Evolutionary conservation across 805 yeast genomes (phyloP), one percentile per base, ranked within the genome.

Genomic region (Sugiyamaella chiloensis): DNA sequence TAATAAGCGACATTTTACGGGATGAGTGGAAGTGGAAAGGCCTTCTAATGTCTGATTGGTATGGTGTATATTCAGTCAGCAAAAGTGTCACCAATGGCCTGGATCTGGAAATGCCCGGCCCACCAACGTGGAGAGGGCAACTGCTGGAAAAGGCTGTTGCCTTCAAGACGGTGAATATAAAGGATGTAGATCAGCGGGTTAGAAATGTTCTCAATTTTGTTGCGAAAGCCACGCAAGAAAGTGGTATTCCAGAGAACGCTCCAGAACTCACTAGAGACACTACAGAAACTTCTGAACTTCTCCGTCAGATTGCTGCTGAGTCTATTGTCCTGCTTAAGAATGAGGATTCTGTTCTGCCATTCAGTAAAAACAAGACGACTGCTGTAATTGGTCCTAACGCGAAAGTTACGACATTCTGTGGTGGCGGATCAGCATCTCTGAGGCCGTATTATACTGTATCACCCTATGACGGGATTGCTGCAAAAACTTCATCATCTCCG

Each of bases 41-140:
- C 37, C 60, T 74, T 31, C 60, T 73, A 29, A 78, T 81, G 80
- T 75, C 81, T 24, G 87, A 81, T 63, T 81, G 86, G 86, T 75
- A 58, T 58, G 87, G 86, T 21, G 70, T 73, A 7, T 79, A 75
- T 60, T 69, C 80, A 12, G 64, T 66, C 30, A 68, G 66, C 36
- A 73, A 69, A 36, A 56, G 81, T 11, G 60, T 80, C 40, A 69
- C 72, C 34, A 77, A 78, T 29, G 85, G 86, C 5, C 65, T 81
- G 47, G 82, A 80, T 58, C 65, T 81, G 55, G 87, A 81, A 61
- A 79, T 79, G 83, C 87, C 87, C 1, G 87, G 86, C 30, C 78
- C 80, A 16, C 65, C 80, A 2, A 62, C 73, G 40, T 72, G 81
- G 65, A 65, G 73, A 53, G 63, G 63, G 1, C 63, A 62, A 24